Conservation (phyloP, 2,329 filamentous ascomycete species). For the Lecanoromycetidae sp. region DNA sequence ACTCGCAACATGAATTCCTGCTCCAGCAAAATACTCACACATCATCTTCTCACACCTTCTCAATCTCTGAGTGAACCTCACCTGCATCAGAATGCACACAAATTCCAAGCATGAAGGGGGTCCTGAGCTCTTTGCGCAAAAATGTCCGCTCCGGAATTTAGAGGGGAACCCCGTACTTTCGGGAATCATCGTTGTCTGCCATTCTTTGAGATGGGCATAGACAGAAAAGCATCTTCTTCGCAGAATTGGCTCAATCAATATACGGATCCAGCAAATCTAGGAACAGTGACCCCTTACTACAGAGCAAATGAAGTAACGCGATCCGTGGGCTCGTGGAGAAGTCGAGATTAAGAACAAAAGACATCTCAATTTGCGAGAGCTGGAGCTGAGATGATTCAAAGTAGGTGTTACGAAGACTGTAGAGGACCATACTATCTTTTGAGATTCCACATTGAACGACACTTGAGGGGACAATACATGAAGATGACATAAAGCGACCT, state of each 20-base stretch:
- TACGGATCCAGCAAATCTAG: constrained; percentile 53
- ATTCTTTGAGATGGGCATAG: not conserved
- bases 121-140: not conserved
- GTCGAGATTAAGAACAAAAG: constrained; percentile 47
- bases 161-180: not conserved
- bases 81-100: too few species aligned
- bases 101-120: too few species aligned
- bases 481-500: constrained; percentile 34
- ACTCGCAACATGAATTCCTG: too few species aligned
- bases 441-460: constrained; percentile 40
- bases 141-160: not conserved
- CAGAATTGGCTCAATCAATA: constrained; percentile 30
- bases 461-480: constrained; percentile 42
- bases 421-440: constrained; percentile 35
- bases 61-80: too few species aligned
- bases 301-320: constrained; percentile 44
- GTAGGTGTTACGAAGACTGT: constrained; percentile 40
- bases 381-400: constrained; percentile 53
- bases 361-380: constrained; percentile 49
- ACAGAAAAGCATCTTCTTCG: not conserved
- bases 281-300: constrained; percentile 45
- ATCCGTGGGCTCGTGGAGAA: constrained; percentile 40
- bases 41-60: too few species aligned
- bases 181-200: not conserved
- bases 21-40: too few species aligned